These are phyloP conservation scores for Aurantiochytrium sp. DNA, from an alignment of 108 stramenopile genomes.

Conservation along the genomic window DNA sequence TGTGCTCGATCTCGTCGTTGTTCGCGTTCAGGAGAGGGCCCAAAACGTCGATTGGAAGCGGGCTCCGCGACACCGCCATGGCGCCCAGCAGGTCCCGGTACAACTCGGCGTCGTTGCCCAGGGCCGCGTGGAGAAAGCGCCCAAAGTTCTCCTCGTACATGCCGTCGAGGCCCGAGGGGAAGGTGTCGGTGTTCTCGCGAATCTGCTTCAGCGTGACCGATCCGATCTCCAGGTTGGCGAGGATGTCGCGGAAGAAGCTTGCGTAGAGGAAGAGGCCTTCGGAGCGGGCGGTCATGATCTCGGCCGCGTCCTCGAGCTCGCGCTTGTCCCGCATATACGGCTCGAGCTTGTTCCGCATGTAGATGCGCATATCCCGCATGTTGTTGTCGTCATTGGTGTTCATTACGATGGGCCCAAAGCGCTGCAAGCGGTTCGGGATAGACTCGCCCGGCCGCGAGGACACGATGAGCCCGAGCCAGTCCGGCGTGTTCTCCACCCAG, in stretches of 20 bases:
- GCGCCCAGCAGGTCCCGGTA: not conserved
- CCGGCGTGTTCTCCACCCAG: not conserved
- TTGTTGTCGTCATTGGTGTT: not conserved
- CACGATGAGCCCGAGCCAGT: not conserved
- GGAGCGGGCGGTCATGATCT: not conserved
- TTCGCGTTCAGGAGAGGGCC: not conserved
- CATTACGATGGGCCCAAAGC: not conserved
- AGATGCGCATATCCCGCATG: not conserved
- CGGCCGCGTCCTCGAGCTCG: not conserved
- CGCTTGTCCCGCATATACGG: not conserved
- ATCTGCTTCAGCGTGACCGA: not conserved
- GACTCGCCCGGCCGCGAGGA: not conserved
- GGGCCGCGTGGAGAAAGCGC: not conserved
- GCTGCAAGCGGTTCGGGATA: not conserved
- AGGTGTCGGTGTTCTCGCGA: not conserved
- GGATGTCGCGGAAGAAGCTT: not conserved
- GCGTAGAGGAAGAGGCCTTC: not conserved
- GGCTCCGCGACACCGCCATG: not conserved
- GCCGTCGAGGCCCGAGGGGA: not conserved
- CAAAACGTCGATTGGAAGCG: not conserved
- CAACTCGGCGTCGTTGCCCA: not conserved
- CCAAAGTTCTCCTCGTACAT: not conserved
- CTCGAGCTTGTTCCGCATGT: not conserved
- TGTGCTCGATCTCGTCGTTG: not conserved
- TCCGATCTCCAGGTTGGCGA: not conserved